These are phyloP conservation scores for Salix purpurea DNA, from an alignment of 345 rosid genomes.

Conservation along the genomic window DNA sequence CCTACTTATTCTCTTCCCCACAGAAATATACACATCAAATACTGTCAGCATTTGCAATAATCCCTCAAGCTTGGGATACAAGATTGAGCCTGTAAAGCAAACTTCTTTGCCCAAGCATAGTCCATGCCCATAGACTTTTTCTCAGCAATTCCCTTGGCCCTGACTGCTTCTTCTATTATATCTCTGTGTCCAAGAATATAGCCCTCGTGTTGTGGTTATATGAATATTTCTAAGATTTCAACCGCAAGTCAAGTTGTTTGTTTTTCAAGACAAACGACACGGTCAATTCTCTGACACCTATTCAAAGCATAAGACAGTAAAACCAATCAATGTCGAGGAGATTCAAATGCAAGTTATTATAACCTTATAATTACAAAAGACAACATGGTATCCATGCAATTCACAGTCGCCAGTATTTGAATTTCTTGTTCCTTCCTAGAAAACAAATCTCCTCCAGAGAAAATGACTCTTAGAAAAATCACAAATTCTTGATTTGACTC, in stretches of 20 bases:
- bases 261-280: conserved; percentile 2
- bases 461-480: background rate
- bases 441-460: background rate
- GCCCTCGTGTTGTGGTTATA: conserved; percentile 10
- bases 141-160: conserved; percentile 46
- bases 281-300: conserved; percentile 19
- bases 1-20: conserved; percentile 25
- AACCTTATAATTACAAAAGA: background rate
- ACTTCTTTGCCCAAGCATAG: conserved; percentile 37
- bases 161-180: conserved; percentile 38
- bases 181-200: background rate
- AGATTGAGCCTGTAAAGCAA: conserved; percentile 43
- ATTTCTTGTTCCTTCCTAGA: background rate
- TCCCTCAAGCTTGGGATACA: conserved; percentile 46
- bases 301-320: conserved; percentile 7
- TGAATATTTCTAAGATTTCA: conserved; percentile 7
- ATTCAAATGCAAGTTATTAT: background rate
- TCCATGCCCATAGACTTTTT: conserved; percentile 35
- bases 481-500: background rate
- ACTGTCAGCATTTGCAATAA: conserved; percentile 31
- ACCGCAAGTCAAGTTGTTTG: conserved; percentile 5
- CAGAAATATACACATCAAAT: conserved; percentile 32
- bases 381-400: background rate
- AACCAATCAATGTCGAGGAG: background rate
- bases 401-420: background rate